Evolutionary conservation across 2,329 filamentous ascomycete species (phyloP).

Genomic region (Aulographum hederae): DNA sequence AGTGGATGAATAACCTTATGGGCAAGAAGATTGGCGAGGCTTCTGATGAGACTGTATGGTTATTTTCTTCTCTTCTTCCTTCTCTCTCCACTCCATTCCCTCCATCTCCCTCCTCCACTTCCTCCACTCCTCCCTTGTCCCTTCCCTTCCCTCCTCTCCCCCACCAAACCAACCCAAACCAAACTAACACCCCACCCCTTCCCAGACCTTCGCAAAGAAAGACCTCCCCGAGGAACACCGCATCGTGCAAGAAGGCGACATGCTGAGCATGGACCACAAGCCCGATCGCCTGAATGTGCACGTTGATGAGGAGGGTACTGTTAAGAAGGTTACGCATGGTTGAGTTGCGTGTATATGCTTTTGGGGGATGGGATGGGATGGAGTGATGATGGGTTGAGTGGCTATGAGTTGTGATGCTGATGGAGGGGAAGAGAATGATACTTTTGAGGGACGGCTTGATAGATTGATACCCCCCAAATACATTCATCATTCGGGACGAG

Average conservation of each 20-base stretch:
- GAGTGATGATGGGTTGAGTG: too few relatives aligned
- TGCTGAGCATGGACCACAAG: slow-evolving; percentile 28
- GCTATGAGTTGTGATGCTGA: too few relatives aligned
- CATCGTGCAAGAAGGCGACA: slow-evolving; percentile 25
- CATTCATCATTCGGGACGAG: too few relatives aligned
- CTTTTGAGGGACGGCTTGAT: too few relatives aligned
- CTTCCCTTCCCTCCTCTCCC: neutral
- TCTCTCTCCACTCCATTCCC: slow-evolving; percentile 2
- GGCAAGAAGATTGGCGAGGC: slow-evolving; percentile 32
- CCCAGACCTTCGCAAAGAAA: slow-evolving; percentile 29
- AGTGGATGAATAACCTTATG: slow-evolving; percentile 29
- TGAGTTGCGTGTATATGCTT: too few relatives aligned
- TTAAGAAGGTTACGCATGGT: slow-evolving; percentile 28
- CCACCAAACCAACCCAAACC: too few relatives aligned
- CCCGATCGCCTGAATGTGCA: slow-evolving; percentile 28
- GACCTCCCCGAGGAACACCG: slow-evolving; percentile 30
- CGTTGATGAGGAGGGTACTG: slow-evolving; percentile 27
- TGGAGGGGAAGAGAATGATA: too few relatives aligned
- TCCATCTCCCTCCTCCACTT: neutral
- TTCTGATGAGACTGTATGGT: slow-evolving; percentile 24
- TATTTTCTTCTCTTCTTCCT: too few relatives aligned
- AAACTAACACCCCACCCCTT: neutral
- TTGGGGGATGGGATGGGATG: too few relatives aligned
- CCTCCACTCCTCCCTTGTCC: neutral
- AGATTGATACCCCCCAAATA: too few relatives aligned